A percentile compares a stretch with the other conserved stretches of the same genome.
These are phyloP conservation scores for Silene uniflora DNA, from an alignment of 148 eudicot species.

Conservation along the genomic window DNA sequence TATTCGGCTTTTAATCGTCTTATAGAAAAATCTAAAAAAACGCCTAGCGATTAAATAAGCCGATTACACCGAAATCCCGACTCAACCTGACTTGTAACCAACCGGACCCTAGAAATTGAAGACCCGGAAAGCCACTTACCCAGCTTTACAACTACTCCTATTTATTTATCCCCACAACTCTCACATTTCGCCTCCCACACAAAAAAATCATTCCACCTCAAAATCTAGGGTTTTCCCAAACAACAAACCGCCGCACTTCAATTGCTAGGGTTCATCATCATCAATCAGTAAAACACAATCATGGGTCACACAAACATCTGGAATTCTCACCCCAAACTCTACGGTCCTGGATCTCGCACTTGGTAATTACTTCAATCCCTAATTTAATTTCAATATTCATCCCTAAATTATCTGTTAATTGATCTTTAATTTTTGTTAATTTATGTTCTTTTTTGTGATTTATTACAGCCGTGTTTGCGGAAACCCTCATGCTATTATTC, in stretches of 20 bases:
- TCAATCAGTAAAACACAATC: background rate
- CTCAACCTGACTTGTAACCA: too few relatives aligned
- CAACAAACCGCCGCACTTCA: background rate
- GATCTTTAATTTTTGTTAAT: background rate
- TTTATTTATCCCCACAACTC: background rate
- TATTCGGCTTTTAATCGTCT: too few relatives aligned
- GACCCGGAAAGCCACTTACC: too few relatives aligned
- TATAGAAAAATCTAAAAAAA: too few relatives aligned
- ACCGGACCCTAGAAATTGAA: too few relatives aligned
- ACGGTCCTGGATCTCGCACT: conserved; percentile 42
- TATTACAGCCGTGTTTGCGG: conserved; percentile 46
- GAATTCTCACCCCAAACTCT: conserved; percentile 40
- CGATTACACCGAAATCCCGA: too few relatives aligned
- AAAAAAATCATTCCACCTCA: too few relatives aligned
- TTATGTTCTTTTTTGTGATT: background rate
- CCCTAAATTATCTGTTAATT: background rate
- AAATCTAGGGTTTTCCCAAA: background rate
- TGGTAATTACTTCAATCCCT: conserved; percentile 18
- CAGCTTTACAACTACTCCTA: too few relatives aligned
- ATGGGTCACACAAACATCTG: conserved; percentile 43
- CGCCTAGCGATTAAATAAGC: too few relatives aligned
- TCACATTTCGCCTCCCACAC: background rate
- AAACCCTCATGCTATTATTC: conserved; percentile 45
- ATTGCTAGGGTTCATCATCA: conserved; percentile 6
- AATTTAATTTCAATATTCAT: background rate